Base-by-base conservation (phyloP, 2,329 filamentous ascomycete genomes). In the Aspergillus sp. region DNA sequence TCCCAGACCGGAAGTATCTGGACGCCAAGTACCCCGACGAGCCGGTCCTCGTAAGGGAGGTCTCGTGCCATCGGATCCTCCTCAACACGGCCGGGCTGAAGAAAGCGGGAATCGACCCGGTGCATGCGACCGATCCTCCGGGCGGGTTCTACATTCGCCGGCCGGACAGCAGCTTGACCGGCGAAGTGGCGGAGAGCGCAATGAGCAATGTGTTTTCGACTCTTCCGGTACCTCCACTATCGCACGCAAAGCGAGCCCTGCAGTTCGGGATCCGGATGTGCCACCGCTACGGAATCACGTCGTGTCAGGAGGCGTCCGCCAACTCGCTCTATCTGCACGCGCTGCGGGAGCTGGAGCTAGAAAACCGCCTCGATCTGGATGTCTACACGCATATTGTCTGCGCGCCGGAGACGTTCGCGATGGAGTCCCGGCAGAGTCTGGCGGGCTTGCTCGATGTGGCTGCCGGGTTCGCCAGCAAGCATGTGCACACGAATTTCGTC, bases 401-500 rank as follows among this genome's bases (percentile, higher is more conserved):
- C 22, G 42, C 43, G 1, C 48, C 48, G 3, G 44, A 45, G 20
- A 45, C 41, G 24, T 40, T 52, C 15, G 47, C 39, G 6, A 46
- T 47, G 19, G 48, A 52, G 26, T 26, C 32, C 5, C 19, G 34
- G 15, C 38, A 41, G 10, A 45, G 34, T 8, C 36, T 51, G 5
- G 34, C 44, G 7, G 29, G 34, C 6, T 38, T 54, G 7, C 33
- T 57, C 8, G 47, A 52, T 10, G 29, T 42, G 5, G 51, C 52
- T 1, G 42, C 45, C 2, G 30, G 30, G 2, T 47, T 49, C 33
- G 37, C 44, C 8, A 54, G 47, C 11, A 37, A 44, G 22, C 52
- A 55, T 35, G 41, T 56, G 3, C 35, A 49, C 16, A 54, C 54
- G 1, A 41, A 44, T 5, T 60, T 59, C 35, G 49, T 58, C 12